Evolutionary conservation across 2,329 filamentous ascomycete genomes (phyloP), one percentile per base, ranked within the genome.

Genomic region (Monosporascus sp.): DNA sequence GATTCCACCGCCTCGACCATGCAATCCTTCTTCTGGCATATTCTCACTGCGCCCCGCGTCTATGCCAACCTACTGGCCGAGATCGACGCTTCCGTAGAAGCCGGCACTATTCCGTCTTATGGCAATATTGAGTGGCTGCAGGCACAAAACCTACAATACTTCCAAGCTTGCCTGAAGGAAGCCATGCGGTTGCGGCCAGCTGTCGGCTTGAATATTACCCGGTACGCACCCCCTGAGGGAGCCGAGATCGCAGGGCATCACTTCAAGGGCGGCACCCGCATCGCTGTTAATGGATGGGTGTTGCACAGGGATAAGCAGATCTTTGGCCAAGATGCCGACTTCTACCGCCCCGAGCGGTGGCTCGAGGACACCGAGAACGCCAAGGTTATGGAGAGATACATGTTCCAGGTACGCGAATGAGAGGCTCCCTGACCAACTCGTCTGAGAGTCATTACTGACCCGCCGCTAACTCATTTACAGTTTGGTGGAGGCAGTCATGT

Each of bases 1-100:
- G 82, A 85, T 66, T 83, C 81, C 0, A 83, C 82, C 0, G 81
- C 82, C 11, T 81, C 78, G 7, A 81, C 78, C 0, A 81, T 82
- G 78, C 78, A 81, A 58, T 80, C 77, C 52, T 79, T 81, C 64
- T 80, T 79, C 69, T 78, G 74, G 69, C 73, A 75, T 43, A 69
- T 77, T 1, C 70, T 82, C 9, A 72, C 76, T 38, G 72, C 75
- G 22, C 67, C 70, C 2, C 64, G 59, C 0, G 71, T 80, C 11
- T 76, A 80, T 58, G 50, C 60, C 2, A 56, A 58, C 5, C 63
- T 82, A 1, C 58, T 69, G 1, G 48, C 64, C 19, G 81, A 82
- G 61, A 72, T 84, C 22, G 66, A 72, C 11, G 47, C 61, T 2
- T 77, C 78, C 43, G 72, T 75, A 0, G 56, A 58, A 0, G 54